Conservation (phyloP, 371 early-diverging fungal genomes). For the Mortierella sp. region DNA sequence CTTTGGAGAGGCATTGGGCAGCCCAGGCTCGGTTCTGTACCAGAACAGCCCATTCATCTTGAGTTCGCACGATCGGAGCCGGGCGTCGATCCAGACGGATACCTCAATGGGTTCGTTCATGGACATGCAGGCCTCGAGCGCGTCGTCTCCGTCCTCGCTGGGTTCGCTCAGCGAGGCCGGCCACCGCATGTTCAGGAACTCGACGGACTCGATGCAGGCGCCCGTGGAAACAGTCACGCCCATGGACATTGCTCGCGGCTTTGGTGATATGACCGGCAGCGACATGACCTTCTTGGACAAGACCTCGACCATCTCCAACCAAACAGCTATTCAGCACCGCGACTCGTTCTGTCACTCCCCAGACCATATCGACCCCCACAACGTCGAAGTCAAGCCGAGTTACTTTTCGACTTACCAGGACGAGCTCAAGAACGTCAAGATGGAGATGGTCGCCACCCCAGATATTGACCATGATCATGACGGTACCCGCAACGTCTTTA, state of each 20-base stretch:
- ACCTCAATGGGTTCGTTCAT: conserved; percentile 57
- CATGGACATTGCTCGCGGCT: conserved; percentile 52
- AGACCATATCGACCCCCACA: conserved; percentile 55
- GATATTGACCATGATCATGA: conserved; percentile 42
- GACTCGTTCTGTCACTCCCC: conserved; percentile 51
- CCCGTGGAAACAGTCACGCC: conserved; percentile 49
- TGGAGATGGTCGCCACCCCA: conserved; percentile 41
- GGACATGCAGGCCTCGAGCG: conserved; percentile 53
- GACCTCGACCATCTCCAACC: conserved; percentile 11
- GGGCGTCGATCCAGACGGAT: conserved; percentile 41
- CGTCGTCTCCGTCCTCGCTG: conserved; percentile 47
- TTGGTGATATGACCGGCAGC: conserved; percentile 20
- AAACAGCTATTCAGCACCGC: conserved; percentile 23
- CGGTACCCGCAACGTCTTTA: conserved; percentile 21
- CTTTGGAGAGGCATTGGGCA: conserved; percentile 74
- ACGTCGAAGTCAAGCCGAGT: conserved; percentile 53
- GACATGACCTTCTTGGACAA: conserved; percentile 47
- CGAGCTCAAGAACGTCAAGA: conserved; percentile 44
- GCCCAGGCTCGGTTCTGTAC: conserved; percentile 56
- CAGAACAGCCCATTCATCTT: conserved; percentile 57
- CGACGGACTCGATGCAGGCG: conserved; percentile 44
- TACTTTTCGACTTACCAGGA: conserved; percentile 46
- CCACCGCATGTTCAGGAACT: conserved; percentile 47
- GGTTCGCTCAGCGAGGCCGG: conserved; percentile 46
- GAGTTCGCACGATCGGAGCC: conserved; percentile 55